phyloP scores from a whole-genome alignment of 2,329 filamentous ascomycete species.

The Colletotrichum sidae region DNA sequence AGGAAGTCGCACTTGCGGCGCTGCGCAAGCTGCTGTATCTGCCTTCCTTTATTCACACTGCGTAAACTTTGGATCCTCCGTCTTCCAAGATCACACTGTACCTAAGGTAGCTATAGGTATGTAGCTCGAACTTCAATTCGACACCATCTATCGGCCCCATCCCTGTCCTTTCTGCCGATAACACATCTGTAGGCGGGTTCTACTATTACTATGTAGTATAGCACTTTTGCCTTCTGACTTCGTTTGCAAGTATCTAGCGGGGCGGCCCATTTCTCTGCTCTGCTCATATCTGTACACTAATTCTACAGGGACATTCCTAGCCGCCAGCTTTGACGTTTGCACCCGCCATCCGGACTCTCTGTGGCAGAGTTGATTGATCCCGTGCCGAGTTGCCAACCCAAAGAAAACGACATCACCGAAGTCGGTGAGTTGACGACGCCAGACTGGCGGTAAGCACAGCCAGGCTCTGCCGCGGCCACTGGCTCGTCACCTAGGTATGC shows the following conservation, averaged over 20 bases:
- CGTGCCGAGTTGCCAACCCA: constrained; percentile 25
- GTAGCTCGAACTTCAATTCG: constrained; percentile 5
- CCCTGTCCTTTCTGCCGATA: constrained; percentile 5
- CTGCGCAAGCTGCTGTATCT: too few relatives aligned
- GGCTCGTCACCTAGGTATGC: not conserved
- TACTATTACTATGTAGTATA: too few relatives aligned
- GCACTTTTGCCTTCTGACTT: constrained; percentile 21
- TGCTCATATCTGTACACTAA: too few relatives aligned
- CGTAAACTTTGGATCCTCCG: too few relatives aligned
- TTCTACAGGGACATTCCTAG: constrained; percentile 20
- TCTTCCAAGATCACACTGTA: too few relatives aligned
- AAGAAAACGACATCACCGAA: constrained; percentile 22
- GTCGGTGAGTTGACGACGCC: constrained; percentile 23
- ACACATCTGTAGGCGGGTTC: not conserved
- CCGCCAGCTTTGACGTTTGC: constrained; percentile 20
- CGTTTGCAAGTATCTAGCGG: constrained; percentile 12
- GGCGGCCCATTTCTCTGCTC: constrained; percentile 23
- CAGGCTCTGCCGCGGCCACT: not conserved
- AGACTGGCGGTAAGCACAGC: constrained; percentile 28
- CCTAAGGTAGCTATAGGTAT: too few relatives aligned
- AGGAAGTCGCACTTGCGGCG: too few relatives aligned
- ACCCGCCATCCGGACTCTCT: constrained; percentile 16
- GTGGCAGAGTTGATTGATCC: constrained; percentile 11
- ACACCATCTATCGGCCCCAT: constrained; percentile 9
- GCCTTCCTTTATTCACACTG: too few relatives aligned